Evolutionary conservation across 768 basidiomycete species (phyloP).

Genomic region (Boletus edulis): DNA sequence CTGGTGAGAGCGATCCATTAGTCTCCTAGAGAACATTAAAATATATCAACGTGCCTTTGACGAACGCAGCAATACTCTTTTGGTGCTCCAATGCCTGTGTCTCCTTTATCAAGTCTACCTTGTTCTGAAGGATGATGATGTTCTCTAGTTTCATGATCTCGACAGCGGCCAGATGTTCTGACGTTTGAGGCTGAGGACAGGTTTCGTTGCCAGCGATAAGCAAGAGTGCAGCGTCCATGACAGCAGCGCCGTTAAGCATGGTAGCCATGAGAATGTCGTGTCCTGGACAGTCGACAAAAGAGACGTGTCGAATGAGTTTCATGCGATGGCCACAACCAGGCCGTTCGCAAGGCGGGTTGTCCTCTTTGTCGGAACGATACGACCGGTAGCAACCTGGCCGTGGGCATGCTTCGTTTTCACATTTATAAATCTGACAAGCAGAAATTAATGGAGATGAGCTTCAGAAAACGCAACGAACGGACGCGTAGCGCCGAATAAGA

Average conservation of each 20-base stretch:
- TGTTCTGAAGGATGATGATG: slow-evolving; percentile 98
- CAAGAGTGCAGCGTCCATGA: slow-evolving; percentile 98
- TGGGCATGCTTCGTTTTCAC: slow-evolving; percentile 90
- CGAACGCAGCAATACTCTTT: slow-evolving; percentile 93
- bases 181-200: slow-evolving; percentile 98
- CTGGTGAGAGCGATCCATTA: slow-evolving; percentile 37
- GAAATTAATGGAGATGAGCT: not conserved
- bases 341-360: slow-evolving; percentile 88
- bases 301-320: slow-evolving; percentile 94
- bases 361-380: slow-evolving; percentile 92
- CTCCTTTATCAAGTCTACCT: slow-evolving; percentile 98
- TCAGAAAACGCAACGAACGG: not conserved
- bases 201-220: slow-evolving; percentile 98
- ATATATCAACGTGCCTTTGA: slow-evolving; percentile 63
- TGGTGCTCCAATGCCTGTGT: slow-evolving; percentile 92
- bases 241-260: slow-evolving; percentile 99
- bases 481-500: not conserved
- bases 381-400: slow-evolving; percentile 93
- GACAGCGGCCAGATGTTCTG: slow-evolving; percentile 96
- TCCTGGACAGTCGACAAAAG: slow-evolving; percentile 96
- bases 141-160: slow-evolving; percentile 99
- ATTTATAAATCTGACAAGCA: slow-evolving; percentile 86
- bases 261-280: slow-evolving; percentile 99
- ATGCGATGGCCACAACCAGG: slow-evolving; percentile 88
- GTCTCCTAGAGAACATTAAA: not conserved